These are phyloP conservation scores for Cerioporus squamosus DNA, from an alignment of 1,284 basidiomycete genomes.

Conservation along the genomic window DNA sequence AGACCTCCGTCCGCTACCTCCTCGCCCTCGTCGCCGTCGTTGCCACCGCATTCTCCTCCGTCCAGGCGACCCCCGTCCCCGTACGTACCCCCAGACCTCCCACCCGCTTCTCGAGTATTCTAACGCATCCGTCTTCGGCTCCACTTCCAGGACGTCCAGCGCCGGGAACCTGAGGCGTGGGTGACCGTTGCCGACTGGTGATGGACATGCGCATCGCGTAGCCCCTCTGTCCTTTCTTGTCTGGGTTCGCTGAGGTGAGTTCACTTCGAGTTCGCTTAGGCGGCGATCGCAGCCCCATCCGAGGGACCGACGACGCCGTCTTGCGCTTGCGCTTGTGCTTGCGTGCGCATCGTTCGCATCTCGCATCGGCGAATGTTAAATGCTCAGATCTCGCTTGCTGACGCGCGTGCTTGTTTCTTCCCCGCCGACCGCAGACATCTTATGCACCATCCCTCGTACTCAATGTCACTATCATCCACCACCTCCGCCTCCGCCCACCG, in stretches of 20 bases:
- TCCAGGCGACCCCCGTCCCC: slow-evolving; percentile 20
- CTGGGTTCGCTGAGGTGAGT: neutral
- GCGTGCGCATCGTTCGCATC: too few relatives aligned
- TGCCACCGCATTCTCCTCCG: slow-evolving; percentile 18
- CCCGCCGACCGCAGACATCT: too few relatives aligned
- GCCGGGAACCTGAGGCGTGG: slow-evolving; percentile 18
- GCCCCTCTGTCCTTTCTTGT: slow-evolving; percentile 1
- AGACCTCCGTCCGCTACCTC: slow-evolving; percentile 19
- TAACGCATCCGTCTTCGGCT: neutral
- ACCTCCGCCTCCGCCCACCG: neutral
- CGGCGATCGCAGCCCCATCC: slow-evolving; percentile 1
- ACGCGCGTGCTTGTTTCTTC: too few relatives aligned
- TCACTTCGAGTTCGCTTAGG: neutral
- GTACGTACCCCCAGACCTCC: neutral
- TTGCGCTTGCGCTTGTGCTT: too few relatives aligned
- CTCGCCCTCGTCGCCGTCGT: slow-evolving; percentile 20
- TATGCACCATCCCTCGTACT: too few relatives aligned
- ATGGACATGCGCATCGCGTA: neutral
- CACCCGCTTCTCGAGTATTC: too few relatives aligned
- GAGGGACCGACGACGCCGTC: neutral
- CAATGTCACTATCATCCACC: too few relatives aligned
- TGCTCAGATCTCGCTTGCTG: too few relatives aligned
- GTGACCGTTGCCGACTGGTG: slow-evolving; percentile 26
- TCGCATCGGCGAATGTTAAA: too few relatives aligned
- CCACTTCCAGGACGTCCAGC: slow-evolving; percentile 12